phyloP scores from a whole-genome alignment of 257 asterid genomes.

The Anisodus tanguticus region DNA sequence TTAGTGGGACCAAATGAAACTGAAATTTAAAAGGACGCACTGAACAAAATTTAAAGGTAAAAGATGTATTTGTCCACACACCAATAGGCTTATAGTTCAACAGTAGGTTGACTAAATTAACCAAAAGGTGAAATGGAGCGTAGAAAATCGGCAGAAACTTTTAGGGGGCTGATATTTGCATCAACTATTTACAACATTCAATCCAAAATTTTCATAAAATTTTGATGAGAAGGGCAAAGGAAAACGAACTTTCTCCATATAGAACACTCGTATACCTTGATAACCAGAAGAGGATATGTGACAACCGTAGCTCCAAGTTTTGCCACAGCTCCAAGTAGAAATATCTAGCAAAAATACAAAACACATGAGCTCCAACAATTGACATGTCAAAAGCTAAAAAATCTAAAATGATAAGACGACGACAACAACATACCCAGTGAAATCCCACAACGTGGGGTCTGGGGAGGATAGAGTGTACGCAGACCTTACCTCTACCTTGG shows the following conservation, averaged over 20 bases:
- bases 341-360: constrained; percentile 54
- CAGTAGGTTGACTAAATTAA: background rate
- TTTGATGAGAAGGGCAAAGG: background rate
- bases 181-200: background rate
- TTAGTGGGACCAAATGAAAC: background rate
- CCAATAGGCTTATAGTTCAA: background rate
- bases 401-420: background rate
- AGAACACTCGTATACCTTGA: constrained; percentile 59
- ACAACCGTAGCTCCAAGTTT: constrained; percentile 96
- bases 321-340: constrained; percentile 96
- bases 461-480: too few species aligned
- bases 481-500: too few species aligned
- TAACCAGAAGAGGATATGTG: constrained; percentile 93
- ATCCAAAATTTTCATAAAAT: background rate
- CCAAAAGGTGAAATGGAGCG: background rate
- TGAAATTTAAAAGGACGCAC: background rate
- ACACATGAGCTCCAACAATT: background rate
- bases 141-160: background rate
- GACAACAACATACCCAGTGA: too few species aligned
- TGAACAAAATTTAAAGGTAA: background rate
- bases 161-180: background rate
- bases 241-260: background rate
- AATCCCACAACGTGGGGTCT: too few species aligned
- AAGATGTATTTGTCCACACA: background rate
- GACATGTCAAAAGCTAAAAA: background rate